Evolutionary conservation across 163 green algal species (phyloP).

Genomic region (Scenedesmus sp.): DNA sequence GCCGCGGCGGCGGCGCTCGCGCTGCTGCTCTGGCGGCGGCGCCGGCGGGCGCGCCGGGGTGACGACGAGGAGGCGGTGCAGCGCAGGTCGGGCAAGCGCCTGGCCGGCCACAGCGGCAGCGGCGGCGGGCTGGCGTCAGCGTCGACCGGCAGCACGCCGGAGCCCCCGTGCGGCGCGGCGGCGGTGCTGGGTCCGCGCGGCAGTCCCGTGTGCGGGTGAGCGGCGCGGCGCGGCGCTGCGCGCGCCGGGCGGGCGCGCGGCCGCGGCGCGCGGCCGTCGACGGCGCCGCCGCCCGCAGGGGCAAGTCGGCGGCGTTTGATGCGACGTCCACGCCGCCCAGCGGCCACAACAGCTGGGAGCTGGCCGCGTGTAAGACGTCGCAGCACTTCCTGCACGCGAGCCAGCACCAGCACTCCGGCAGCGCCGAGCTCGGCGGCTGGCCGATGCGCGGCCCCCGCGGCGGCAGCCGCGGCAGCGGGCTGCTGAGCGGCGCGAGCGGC

Average conservation of each 20-base stretch:
- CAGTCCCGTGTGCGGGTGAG: too few relatives aligned
- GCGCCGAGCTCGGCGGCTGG: background rate
- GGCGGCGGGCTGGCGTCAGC: too few relatives aligned
- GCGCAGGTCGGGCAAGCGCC: too few relatives aligned
- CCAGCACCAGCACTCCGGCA: slow-evolving; percentile 10
- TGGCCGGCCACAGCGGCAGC: background rate
- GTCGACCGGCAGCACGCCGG: background rate
- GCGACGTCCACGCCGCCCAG: background rate
- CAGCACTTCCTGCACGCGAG: slow-evolving; percentile 18
- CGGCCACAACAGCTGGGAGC: slow-evolving; percentile 33
- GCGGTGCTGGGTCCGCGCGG: too few relatives aligned
- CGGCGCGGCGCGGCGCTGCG: too few relatives aligned
- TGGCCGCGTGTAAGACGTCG: slow-evolving; percentile 30
- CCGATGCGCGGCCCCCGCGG: too few relatives aligned
- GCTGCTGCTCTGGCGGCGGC: background rate
- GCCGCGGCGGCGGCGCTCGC: background rate
- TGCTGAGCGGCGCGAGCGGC: background rate
- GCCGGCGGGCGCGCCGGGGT: background rate
- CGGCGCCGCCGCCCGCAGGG: too few relatives aligned
- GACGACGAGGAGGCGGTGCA: background rate
- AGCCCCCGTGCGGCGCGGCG: too few relatives aligned
- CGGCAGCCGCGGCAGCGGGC: background rate
- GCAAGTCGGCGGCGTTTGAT: too few relatives aligned
- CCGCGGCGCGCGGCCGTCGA: too few relatives aligned
- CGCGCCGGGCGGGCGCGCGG: too few relatives aligned